These are phyloP conservation scores for Craterostigma plantagineum DNA, from an alignment of 257 asterid species.

Conservation along the genomic window DNA sequence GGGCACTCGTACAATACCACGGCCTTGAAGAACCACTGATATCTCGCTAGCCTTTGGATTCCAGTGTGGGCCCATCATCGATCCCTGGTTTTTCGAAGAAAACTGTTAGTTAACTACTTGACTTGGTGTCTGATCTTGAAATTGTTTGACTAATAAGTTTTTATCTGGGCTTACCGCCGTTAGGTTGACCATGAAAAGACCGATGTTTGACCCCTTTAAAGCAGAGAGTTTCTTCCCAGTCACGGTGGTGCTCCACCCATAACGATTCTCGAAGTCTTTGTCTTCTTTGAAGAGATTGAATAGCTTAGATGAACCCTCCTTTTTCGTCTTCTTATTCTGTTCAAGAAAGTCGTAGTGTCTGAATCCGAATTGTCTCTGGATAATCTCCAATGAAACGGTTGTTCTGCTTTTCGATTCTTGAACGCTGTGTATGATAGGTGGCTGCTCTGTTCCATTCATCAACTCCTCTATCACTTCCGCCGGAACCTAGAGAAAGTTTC, in stretches of 20 bases:
- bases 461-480: constrained; percentile 40
- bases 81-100: constrained; percentile 28
- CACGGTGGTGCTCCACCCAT: constrained; percentile 80
- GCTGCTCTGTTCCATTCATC: constrained; percentile 21
- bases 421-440: constrained; percentile 28
- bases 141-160: neutral
- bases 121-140: neutral
- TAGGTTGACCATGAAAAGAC: constrained; percentile 74
- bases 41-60: constrained; percentile 66
- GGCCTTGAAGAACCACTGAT: constrained; percentile 39
- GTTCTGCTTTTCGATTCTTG: constrained; percentile 13
- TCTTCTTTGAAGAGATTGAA: constrained; percentile 46
- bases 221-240: constrained; percentile 30
- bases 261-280: constrained; percentile 55
- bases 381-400: constrained; percentile 13
- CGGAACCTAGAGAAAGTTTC: constrained; percentile 22
- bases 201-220: constrained; percentile 25
- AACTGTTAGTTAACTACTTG: neutral
- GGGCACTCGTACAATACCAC: constrained; percentile 50
- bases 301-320: constrained; percentile 10
- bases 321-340: constrained; percentile 20
- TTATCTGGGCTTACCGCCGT: constrained; percentile 19
- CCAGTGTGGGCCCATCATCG: constrained; percentile 99
- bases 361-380: constrained; percentile 11
- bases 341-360: constrained; percentile 16